phyloP scores from a whole-genome alignment of 192 early-diverging fungal species.

The Rhizophagus prolifer region DNA sequence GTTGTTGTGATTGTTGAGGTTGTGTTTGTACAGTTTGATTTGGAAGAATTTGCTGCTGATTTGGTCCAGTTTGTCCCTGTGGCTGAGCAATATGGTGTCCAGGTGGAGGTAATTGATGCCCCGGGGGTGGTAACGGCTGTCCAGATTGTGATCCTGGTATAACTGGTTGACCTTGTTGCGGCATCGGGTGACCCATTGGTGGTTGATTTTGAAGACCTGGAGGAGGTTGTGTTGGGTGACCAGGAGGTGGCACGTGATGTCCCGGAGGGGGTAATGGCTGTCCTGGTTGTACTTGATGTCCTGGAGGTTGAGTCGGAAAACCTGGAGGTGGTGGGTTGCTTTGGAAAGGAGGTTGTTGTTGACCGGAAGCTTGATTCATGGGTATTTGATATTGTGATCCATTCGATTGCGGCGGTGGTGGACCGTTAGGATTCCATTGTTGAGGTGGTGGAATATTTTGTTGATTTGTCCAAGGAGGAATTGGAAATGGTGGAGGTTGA shows the following conservation, averaged over 20 bases:
- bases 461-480: background rate
- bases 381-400: background rate
- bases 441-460: conserved; percentile 4
- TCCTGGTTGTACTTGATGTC: background rate
- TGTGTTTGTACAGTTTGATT: background rate
- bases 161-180: background rate
- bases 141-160: background rate
- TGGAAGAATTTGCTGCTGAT: background rate
- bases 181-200: background rate
- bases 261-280: background rate
- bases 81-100: background rate
- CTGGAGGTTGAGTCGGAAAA: background rate
- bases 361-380: no score
- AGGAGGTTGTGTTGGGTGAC: background rate
- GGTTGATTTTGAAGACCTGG: background rate
- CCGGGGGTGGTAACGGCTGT: background rate
- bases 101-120: conserved; percentile 12
- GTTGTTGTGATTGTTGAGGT: background rate
- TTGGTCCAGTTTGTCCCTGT: background rate
- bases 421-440: conserved; percentile 24
- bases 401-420: background rate
- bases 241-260: conserved; percentile 2
- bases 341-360: background rate
- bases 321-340: conserved; percentile 10
- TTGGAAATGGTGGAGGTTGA: conserved; percentile 6